Conservation (phyloP, 768 basidiomycete genomes). For the Punctularia strigosozonata region DNA sequence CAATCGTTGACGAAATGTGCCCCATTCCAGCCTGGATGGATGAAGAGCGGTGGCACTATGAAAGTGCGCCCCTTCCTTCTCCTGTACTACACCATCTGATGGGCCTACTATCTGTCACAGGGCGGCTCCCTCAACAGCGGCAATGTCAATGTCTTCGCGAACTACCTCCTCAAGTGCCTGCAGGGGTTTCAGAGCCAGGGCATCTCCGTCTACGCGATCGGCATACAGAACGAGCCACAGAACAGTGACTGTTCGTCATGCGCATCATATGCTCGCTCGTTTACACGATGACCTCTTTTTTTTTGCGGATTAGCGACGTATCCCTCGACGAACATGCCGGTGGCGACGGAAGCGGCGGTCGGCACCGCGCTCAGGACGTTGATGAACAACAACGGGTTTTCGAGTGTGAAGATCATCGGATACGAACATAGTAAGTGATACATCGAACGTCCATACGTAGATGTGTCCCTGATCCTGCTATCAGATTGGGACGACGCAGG, state of each 20-base stretch:
- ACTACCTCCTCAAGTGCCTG: conserved; percentile 53
- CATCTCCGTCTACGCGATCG: conserved; percentile 43
- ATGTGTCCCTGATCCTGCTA: no score
- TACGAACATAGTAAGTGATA: conserved; percentile 58
- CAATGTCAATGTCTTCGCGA: conserved; percentile 32
- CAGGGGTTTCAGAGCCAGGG: conserved; percentile 52
- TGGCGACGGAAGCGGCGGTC: conserved; percentile 40
- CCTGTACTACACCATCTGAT: conserved; percentile 31
- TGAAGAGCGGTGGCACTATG: conserved; percentile 54
- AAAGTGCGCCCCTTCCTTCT: conserved; percentile 44
- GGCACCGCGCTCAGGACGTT: conserved; percentile 39
- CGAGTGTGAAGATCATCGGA: conserved; percentile 45
- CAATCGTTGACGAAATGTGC: conserved; percentile 18
- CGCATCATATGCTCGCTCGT: not conserved
- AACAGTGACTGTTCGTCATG: not conserved
- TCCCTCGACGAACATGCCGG: conserved; percentile 44
- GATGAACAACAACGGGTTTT: conserved; percentile 45
- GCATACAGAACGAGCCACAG: conserved; percentile 29
- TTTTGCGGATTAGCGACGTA: no score
- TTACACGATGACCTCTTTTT: no score
- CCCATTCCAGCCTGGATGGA: conserved; percentile 72
- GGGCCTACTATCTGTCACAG: conserved; percentile 11
- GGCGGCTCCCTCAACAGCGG: conserved; percentile 8
- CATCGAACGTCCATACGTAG: no score
- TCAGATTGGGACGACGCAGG: conserved; percentile 53